These are phyloP conservation scores for Cadophora malorum DNA, from an alignment of 2,329 filamentous ascomycete genomes.

Conservation along the genomic window DNA sequence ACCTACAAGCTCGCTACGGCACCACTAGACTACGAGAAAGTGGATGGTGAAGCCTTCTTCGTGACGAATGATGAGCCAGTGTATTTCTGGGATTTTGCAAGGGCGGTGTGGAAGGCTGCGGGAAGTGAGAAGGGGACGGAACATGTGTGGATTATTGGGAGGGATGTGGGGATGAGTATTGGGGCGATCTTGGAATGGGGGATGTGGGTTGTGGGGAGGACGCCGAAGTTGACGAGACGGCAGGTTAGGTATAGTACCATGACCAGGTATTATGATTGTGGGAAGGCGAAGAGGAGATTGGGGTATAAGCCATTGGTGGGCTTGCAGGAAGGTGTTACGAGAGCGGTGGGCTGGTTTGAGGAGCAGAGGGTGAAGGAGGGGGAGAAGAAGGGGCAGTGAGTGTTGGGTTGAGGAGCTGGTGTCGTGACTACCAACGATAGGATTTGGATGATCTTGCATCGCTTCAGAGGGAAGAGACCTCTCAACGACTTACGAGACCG, in stretches of 20 bases:
- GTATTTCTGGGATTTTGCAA: conserved; percentile 89
- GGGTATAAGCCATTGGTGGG: conserved; percentile 72
- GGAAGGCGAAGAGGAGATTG: conserved; percentile 73
- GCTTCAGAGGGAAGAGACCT: neutral
- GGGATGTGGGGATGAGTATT: conserved; percentile 57
- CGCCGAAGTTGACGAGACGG: conserved; percentile 56
- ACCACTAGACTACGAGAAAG: conserved; percentile 73
- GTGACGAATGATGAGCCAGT: conserved; percentile 88
- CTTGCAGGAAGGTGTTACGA: conserved; percentile 66
- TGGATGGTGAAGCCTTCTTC: conserved; percentile 88
- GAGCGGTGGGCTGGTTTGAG: conserved; percentile 38
- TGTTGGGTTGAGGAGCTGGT: neutral
- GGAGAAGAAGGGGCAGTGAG: conserved; percentile 43
- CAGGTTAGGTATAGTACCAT: conserved; percentile 70
- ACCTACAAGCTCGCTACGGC: conserved; percentile 50
- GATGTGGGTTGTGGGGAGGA: conserved; percentile 56
- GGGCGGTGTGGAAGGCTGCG: conserved; percentile 74
- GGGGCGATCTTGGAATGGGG: conserved; percentile 61
- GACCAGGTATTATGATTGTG: conserved; percentile 79
- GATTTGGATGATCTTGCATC: neutral
- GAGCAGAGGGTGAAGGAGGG: conserved; percentile 36
- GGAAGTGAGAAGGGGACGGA: conserved; percentile 59
- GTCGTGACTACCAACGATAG: neutral
- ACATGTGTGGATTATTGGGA: conserved; percentile 61
- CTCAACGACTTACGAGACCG: neutral